These are phyloP conservation scores for Quercus phellos DNA, from an alignment of 331 rosid species.

Conservation along the genomic window DNA sequence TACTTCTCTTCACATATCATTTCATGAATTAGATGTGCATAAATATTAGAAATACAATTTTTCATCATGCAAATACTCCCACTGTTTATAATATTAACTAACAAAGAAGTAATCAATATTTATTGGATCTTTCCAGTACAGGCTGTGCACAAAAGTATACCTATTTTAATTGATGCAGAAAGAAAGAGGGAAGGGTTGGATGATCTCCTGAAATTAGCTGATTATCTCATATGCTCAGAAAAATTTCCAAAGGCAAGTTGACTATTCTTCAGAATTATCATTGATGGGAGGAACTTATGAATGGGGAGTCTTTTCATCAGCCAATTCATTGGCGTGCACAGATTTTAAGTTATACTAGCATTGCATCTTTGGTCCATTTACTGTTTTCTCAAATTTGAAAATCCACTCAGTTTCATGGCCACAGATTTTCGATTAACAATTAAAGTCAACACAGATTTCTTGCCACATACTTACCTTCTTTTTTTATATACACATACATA, in stretches of 20 bases:
- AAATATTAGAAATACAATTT: not conserved
- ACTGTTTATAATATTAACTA: not conserved
- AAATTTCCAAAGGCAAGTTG: constrained; percentile 62
- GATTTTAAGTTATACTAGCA: constrained; percentile 14
- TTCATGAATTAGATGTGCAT: not conserved
- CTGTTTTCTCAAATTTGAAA: not conserved
- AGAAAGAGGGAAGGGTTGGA: constrained; percentile 73
- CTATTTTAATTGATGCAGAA: constrained; percentile 83
- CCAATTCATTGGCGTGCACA: constrained; percentile 10
- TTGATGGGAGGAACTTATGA: constrained; percentile 2
- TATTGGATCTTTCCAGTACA: constrained; percentile 28
- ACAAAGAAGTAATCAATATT: not conserved
- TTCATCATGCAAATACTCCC: not conserved
- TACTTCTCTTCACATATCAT: not conserved
- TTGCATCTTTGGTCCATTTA: constrained; percentile 2
- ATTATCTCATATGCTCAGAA: constrained; percentile 67
- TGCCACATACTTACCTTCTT: not conserved
- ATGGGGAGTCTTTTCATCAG: constrained; percentile 1
- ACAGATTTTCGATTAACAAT: not conserved
- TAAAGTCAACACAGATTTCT: not conserved
- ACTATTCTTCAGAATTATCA: constrained; percentile 1
- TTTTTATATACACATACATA: too few species aligned
- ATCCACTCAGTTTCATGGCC: not conserved
- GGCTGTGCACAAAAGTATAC: constrained; percentile 64
- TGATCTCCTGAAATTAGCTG: constrained; percentile 57